A percentile compares a stretch with the other conserved stretches of the same genome.
Conservation (phyloP, 768 basidiomycete species). For the Collybia sp. region DNA sequence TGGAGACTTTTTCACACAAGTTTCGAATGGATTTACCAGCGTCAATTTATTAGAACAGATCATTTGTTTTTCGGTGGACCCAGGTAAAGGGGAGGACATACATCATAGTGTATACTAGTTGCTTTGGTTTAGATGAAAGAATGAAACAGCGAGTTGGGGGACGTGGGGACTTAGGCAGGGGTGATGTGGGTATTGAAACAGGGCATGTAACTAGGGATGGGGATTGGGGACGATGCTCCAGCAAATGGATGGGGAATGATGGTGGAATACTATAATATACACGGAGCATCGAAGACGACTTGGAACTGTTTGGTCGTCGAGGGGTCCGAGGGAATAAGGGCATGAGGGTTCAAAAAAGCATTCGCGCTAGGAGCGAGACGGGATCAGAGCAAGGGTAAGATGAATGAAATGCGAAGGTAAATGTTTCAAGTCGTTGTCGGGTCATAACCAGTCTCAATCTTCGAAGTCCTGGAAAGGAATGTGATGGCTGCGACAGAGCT, state of each 20-base stretch:
- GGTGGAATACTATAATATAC: slow-evolving; percentile 14
- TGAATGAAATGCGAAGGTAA: slow-evolving; percentile 1
- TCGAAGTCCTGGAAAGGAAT: slow-evolving; percentile 36
- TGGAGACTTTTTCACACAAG: too few species aligned
- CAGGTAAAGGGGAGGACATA: too few species aligned
- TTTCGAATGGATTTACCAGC: too few species aligned
- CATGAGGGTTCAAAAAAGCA: slow-evolving; percentile 2
- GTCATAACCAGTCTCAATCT: slow-evolving; percentile 17
- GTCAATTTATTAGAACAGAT: too few species aligned
- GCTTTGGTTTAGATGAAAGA: background rate
- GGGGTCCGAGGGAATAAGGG: slow-evolving; percentile 9
- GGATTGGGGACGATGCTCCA: slow-evolving; percentile 44
- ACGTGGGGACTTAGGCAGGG: background rate
- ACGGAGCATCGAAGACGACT: slow-evolving; percentile 23
- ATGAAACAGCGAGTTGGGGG: background rate
- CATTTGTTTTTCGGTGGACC: too few species aligned
- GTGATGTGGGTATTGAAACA: too few species aligned
- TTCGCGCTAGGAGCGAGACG: too few species aligned
- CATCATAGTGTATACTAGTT: background rate
- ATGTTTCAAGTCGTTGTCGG: background rate
- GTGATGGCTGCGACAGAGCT: slow-evolving; percentile 42
- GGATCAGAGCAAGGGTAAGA: slow-evolving; percentile 3
- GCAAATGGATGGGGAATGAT: slow-evolving; percentile 39
- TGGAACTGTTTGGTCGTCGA: slow-evolving; percentile 18
- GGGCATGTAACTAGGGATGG: background rate